phyloP scores from a whole-genome alignment of 192 early-diverging fungal genomes.

The Coemansia sp. region DNA sequence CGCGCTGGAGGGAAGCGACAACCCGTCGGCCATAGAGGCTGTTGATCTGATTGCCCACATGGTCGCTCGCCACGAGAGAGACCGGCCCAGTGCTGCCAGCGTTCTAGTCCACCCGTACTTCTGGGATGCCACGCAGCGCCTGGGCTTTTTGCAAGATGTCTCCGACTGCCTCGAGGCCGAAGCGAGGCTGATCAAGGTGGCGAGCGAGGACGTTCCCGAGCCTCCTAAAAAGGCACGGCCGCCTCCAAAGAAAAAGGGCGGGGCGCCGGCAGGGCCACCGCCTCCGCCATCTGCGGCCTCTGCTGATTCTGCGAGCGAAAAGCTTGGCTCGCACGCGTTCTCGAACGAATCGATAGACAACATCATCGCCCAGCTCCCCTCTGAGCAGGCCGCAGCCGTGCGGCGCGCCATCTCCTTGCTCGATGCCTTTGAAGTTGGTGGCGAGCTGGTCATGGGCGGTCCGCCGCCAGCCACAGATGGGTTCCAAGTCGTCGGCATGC shows the following conservation, averaged over 20 bases:
- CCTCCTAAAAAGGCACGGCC: constrained; percentile 27
- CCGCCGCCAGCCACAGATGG: constrained; percentile 39
- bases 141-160: constrained; percentile 90
- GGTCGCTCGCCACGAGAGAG: constrained; percentile 73
- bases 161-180: constrained; percentile 95
- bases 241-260: constrained; percentile 36
- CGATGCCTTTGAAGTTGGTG: constrained; percentile 43
- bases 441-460: constrained; percentile 45
- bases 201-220: constrained; percentile 33
- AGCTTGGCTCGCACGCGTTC: constrained; percentile 27
- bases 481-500: constrained; percentile 47
- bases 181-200: constrained; percentile 54
- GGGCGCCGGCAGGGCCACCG: background rate
- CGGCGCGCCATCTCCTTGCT: constrained; percentile 44
- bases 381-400: constrained; percentile 41
- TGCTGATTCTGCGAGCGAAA: background rate
- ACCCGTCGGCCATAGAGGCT: constrained; percentile 76
- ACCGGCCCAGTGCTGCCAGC: constrained; percentile 74
- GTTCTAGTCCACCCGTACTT: constrained; percentile 94
- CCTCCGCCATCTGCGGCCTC: background rate
- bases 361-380: constrained; percentile 41
- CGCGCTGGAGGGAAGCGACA: constrained; percentile 61
- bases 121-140: constrained; percentile 80
- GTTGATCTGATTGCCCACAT: constrained; percentile 89
- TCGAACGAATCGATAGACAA: constrained; percentile 41